A percentile compares a stretch with the other conserved stretches of the same genome.
phyloP scores from a whole-genome alignment of 73 alveolate genomes.

The Tetrahymena malaccensis region DNA sequence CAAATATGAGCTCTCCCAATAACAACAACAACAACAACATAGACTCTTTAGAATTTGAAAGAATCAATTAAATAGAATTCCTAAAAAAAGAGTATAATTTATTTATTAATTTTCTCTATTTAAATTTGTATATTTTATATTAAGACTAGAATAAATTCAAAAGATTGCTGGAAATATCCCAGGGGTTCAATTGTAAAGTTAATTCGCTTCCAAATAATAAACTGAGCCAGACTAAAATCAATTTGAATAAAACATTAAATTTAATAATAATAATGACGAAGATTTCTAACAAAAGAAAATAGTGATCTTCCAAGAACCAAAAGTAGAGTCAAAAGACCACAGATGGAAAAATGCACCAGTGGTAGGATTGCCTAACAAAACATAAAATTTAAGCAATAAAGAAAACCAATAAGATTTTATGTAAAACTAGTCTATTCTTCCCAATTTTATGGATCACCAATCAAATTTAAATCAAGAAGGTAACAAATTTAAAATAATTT shows the following conservation, averaged over 20 bases:
- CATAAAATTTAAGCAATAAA: neutral
- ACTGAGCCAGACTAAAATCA: neutral
- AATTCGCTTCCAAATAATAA: neutral
- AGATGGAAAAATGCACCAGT: slow-evolving; percentile 44
- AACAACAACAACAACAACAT: neutral
- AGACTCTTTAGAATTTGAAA: neutral
- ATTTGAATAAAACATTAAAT: neutral
- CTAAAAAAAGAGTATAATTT: neutral
- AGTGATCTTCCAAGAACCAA: neutral
- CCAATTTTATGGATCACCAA: neutral
- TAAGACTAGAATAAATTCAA: neutral
- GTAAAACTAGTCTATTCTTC: neutral
- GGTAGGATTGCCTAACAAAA: neutral
- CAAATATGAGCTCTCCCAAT: neutral
- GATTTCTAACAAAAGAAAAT: neutral
- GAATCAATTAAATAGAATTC: neutral
- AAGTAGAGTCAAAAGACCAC: slow-evolving; percentile 36
- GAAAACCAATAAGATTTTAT: neutral
- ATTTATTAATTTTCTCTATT: too few relatives aligned
- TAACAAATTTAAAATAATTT: neutral
- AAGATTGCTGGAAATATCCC: neutral
- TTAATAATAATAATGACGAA: neutral
- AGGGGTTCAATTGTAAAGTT: neutral
- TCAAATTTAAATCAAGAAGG: neutral
- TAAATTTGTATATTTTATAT: neutral